Base-by-base conservation (phyloP, 106 monocot species). In the Vanilla planifolia region DNA sequence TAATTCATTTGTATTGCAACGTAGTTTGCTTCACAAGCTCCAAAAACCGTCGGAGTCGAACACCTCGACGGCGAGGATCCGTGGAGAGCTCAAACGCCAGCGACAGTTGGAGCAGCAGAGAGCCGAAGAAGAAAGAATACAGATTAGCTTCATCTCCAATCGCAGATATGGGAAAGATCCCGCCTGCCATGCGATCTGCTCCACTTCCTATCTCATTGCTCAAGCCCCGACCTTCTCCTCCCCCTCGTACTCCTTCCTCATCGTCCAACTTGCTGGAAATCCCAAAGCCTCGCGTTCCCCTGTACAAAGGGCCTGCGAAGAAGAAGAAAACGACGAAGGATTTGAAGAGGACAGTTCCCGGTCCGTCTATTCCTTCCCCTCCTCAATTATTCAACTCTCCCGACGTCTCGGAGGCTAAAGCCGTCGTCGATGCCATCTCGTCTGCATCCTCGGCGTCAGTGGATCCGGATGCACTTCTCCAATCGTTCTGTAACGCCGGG, bases 401-500 rank as follows among this genome's bases (percentile, higher is more conserved):
- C 41, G 67, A 79, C 63, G 71, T 33, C 60, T 64, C 66, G 48
- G 30, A 67, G 57, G 67, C 76, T 24, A 44, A 24, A 7, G 34
- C 57, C 8, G 0, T 57, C 35, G 35, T 57, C 9, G 35, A 57
- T 35, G 33, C 57, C 57, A 57, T 57, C 36, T 15, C 30, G 23
- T 2, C 52, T 10, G 36, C 61, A 28, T 30, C 46, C 40, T 29
- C 40, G 29, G 34, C 62, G 14, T 32, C 55, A 5, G 19, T 55
- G 43, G 68, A 80, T 26, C 67, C 63, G 59, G 67, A 70, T 40
- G 3, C 65, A 6, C 51, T 82, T 51, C 80, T 81, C 48, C 84
- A 76, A 6, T 77, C 85, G 52, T 80, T 71, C 73, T 81, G 78
- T 59, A 20, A 60, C 47, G 27, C 76, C 27, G 72, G 70, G 24